A percentile compares a stretch with the other conserved stretches of the same genome.
phyloP scores from a whole-genome alignment of 2,329 filamentous ascomycete species.

The Fusarium ramigenum region DNA sequence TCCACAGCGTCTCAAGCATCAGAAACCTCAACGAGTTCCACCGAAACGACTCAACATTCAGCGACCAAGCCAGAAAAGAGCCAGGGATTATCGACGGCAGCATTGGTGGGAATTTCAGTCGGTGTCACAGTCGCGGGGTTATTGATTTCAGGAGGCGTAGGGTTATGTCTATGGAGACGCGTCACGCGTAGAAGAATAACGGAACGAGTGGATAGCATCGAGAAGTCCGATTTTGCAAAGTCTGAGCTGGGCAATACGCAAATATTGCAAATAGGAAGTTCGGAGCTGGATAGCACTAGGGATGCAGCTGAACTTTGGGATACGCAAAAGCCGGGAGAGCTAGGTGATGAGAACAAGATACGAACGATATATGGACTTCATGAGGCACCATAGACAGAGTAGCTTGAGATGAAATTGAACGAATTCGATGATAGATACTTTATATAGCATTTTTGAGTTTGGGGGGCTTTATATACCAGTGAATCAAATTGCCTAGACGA shows the following conservation, averaged over 20 bases:
- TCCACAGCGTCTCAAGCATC: background rate
- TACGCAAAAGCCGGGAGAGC: background rate
- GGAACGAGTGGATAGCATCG: background rate
- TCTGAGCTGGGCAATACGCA: background rate
- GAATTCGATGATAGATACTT: rapidly evolving
- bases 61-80: rapidly evolving
- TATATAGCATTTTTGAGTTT: rapidly evolving
- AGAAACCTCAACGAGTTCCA: background rate
- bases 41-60: background rate
- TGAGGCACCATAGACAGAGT: background rate
- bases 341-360: slow-evolving; percentile 5
- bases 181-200: background rate
- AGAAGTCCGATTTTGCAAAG: background rate
- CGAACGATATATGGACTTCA: background rate
- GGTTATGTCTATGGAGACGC: background rate
- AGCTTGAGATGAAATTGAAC: rapidly evolving
- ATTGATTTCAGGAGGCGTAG: background rate
- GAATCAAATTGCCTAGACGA: too few species aligned
- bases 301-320: slow-evolving; percentile 2
- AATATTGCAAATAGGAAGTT: background rate
- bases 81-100: background rate
- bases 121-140: background rate
- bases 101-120: background rate
- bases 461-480: too few species aligned
- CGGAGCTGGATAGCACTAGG: background rate